Conservation (phyloP, 352 stramenopile species). For the Pythium insidiosum region DNA sequence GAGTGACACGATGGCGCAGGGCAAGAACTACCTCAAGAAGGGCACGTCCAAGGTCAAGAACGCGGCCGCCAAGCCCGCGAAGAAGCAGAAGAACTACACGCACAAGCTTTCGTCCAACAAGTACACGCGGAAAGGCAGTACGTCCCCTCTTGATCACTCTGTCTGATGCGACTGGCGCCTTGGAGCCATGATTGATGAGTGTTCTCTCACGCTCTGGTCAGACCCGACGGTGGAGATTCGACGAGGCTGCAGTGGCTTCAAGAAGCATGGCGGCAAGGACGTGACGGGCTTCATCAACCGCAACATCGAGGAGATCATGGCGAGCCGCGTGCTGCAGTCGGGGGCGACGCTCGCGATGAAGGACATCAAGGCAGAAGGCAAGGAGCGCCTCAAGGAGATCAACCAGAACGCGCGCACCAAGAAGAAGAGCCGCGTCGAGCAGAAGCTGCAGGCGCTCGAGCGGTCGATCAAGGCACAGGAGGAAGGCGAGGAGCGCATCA, state of each 20-base stretch:
- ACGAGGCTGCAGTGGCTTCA: conserved; percentile 60
- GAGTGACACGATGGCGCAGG: conserved; percentile 75
- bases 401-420: conserved; percentile 75
- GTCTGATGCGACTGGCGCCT: no score
- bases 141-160: conserved; percentile 27
- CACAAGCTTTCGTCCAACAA: conserved; percentile 80
- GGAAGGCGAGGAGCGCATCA: conserved; percentile 32
- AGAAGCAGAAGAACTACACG: conserved; percentile 62
- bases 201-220: conserved; percentile 15
- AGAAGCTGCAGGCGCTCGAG: conserved; percentile 74
- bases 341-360: conserved; percentile 45
- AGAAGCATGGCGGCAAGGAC: conserved; percentile 64
- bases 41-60: conserved; percentile 71
- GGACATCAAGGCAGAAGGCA: conserved; percentile 65
- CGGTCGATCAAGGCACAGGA: conserved; percentile 74
- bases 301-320: conserved; percentile 87
- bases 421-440: conserved; percentile 80
- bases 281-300: conserved; percentile 81
- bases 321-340: conserved; percentile 66
- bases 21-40: conserved; percentile 77
- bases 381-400: conserved; percentile 81
- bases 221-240: conserved; percentile 79
- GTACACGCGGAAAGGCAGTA: conserved; percentile 86
- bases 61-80: conserved; percentile 46
- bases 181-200: no score